Base-by-base conservation (phyloP, 1,284 basidiomycete species). In the Pseudozyma sp. region DNA sequence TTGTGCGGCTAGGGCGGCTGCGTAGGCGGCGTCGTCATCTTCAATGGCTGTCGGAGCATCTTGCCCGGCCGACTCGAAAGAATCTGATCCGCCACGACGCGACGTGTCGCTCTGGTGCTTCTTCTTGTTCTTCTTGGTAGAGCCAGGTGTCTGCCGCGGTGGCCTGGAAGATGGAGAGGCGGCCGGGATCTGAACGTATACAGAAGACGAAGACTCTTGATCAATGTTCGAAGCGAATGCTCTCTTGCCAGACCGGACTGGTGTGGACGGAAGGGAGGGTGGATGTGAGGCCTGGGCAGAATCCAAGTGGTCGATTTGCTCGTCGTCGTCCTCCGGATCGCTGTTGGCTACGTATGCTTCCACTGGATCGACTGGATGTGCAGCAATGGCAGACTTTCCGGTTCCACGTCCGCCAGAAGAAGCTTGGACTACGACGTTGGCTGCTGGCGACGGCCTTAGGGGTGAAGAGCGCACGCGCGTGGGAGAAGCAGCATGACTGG, bases 21-120 rank as follows among this genome's bases (percentile, higher is more conserved):
- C 71, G 7, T 62, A 65, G 29, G 66, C 71, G 34, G 71, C 71
- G 16, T 74, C 71, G 31, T 62, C 69, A 9, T 54, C 37, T 7
- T 24, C 24, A 24, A 54, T 33, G 4, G 33, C 30, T 14, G 10
- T 40, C 3, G 57, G 42, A 6, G 54, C 5, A 13, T 52, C 46
- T 1, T 24, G 40, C 8, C 45, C 30, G 14, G 14, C 56, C 6
- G 13, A n/a, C 7, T 56, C 61, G 10, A 56, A 53, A 33, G 56
- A 53, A n/a, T 55, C 57, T 7, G 67, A 69, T 8, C 45, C 43
- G 11, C 48, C 56, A 43, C 56, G 42, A 11, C 51, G 62, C 5
- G 45, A 45, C 8, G 34, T 33, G 3, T 48, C 50, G n/a, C 29
- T 45, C 30, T 33, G 51, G 50, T 58, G 54, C 43, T 57, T 58